Evolutionary conservation across 805 yeast genomes (phyloP).

Genomic region (Lipomyces lipofer): DNA sequence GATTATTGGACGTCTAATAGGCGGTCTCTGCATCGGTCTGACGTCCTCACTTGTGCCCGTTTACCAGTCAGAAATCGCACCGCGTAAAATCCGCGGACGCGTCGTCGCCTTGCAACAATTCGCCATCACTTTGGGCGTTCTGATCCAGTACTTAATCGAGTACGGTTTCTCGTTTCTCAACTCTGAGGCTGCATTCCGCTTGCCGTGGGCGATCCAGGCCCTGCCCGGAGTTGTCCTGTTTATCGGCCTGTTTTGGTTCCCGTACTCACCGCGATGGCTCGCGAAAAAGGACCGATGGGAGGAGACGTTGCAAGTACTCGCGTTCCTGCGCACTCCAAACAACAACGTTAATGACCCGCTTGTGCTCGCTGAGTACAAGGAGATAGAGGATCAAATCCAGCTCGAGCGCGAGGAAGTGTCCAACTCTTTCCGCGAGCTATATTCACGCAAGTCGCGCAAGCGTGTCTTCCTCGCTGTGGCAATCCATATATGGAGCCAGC

Average conservation of each 20-base stretch:
- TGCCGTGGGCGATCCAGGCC: constrained; percentile 61
- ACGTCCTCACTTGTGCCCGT: constrained; percentile 55
- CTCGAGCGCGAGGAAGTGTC: constrained; percentile 3
- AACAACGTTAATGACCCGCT: constrained; percentile 1
- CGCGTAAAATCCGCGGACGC: constrained; percentile 35
- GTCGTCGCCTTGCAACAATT: constrained; percentile 40
- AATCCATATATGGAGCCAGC: constrained; percentile 36
- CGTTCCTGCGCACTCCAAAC: constrained; percentile 45
- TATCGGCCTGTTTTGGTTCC: constrained; percentile 44
- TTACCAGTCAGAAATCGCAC: constrained; percentile 36
- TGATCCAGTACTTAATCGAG: constrained; percentile 41
- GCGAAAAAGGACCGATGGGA: constrained; percentile 33
- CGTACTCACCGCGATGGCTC: constrained; percentile 50
- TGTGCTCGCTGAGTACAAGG: not conserved
- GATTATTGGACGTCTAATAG: constrained; percentile 50
- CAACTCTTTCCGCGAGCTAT: constrained; percentile 1
- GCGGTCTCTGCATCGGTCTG: constrained; percentile 58
- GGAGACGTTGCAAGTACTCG: constrained; percentile 33
- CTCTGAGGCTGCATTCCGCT: constrained; percentile 54
- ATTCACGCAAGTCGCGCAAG: not conserved
- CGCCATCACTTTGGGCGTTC: constrained; percentile 40
- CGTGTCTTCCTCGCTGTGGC: constrained; percentile 43
- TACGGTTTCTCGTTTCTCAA: constrained; percentile 37
- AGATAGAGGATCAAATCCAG: not conserved
- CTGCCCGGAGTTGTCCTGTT: constrained; percentile 52